phyloP scores from a whole-genome alignment of 129 eudicot genomes.

The Erigeron canadensis region DNA sequence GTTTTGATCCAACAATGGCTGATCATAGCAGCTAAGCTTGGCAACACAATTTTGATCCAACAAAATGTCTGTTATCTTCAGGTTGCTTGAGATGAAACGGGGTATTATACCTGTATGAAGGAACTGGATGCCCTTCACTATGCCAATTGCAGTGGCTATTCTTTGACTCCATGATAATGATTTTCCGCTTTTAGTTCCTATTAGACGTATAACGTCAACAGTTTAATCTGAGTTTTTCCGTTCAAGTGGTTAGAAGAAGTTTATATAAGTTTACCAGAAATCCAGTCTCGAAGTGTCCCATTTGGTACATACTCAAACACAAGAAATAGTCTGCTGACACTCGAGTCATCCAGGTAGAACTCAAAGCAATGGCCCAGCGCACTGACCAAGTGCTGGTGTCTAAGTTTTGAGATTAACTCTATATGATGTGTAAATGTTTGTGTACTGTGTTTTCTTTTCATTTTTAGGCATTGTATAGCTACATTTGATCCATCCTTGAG shows the following conservation, averaged over 20 bases:
- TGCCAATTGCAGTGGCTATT: slow-evolving; percentile 73
- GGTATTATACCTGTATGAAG: slow-evolving; percentile 80
- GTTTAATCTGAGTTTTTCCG: background rate
- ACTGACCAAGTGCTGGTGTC: slow-evolving; percentile 84
- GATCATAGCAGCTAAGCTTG: slow-evolving; percentile 74
- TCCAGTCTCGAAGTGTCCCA: slow-evolving; percentile 79
- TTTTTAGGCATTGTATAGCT: slow-evolving; percentile 74
- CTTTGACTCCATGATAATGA: slow-evolving; percentile 76
- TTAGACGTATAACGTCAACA: background rate
- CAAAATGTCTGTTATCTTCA: slow-evolving; percentile 72
- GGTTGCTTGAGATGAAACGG: slow-evolving; percentile 48
- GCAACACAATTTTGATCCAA: slow-evolving; percentile 75
- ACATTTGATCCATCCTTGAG: slow-evolving; percentile 56
- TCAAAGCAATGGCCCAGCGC: slow-evolving; percentile 94
- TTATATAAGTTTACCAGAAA: slow-evolving; percentile 51
- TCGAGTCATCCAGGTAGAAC: slow-evolving; percentile 78
- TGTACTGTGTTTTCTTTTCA: slow-evolving; percentile 59
- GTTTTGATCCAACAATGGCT: slow-evolving; percentile 60
- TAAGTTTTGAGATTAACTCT: slow-evolving; percentile 81
- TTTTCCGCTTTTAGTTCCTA: slow-evolving; percentile 43
- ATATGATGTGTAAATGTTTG: slow-evolving; percentile 64
- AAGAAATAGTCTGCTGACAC: slow-evolving; percentile 76
- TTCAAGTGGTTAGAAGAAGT: slow-evolving; percentile 6
- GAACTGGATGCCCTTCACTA: slow-evolving; percentile 88
- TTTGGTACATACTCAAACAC: slow-evolving; percentile 79